phyloP scores from a whole-genome alignment of 176 grass and related monocot genomes.

The Bolboschoenus planiculmis region DNA sequence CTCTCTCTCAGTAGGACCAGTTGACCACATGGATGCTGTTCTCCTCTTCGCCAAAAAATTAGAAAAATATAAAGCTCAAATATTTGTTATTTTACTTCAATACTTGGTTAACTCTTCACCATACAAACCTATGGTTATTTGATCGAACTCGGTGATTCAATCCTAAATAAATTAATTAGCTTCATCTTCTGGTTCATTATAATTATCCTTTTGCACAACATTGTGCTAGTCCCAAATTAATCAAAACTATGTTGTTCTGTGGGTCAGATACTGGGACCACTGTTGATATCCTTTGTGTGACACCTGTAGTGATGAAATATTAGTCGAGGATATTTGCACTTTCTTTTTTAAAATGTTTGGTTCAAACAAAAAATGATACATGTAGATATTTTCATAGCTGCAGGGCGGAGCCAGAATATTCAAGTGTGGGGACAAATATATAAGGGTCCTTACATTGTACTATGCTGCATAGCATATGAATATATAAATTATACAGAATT shows the following conservation, averaged over 20 bases:
- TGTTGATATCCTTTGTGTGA: neutral
- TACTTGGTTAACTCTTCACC: neutral
- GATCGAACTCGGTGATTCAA: neutral
- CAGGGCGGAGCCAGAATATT: too few relatives aligned
- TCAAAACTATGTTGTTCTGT: neutral
- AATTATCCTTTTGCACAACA: neutral
- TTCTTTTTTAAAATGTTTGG: neutral
- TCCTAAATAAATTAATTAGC: neutral
- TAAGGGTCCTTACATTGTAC: too few relatives aligned
- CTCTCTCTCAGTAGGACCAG: neutral
- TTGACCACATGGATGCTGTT: conserved; percentile 8
- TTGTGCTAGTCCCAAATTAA: neutral
- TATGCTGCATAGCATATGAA: too few relatives aligned
- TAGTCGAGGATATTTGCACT: neutral
- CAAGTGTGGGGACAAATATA: too few relatives aligned
- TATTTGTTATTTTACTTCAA: neutral
- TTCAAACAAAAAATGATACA: neutral
- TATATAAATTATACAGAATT: too few relatives aligned
- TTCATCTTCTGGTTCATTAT: neutral
- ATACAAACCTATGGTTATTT: neutral
- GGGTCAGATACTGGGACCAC: neutral
- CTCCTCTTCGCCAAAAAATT: neutral
- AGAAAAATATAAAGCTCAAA: neutral
- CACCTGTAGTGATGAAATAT: neutral
- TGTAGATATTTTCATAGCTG: neutral